These are phyloP conservation scores for Pachysandra terminalis DNA, from an alignment of 164 flowering plant species.

Conservation along the genomic window DNA sequence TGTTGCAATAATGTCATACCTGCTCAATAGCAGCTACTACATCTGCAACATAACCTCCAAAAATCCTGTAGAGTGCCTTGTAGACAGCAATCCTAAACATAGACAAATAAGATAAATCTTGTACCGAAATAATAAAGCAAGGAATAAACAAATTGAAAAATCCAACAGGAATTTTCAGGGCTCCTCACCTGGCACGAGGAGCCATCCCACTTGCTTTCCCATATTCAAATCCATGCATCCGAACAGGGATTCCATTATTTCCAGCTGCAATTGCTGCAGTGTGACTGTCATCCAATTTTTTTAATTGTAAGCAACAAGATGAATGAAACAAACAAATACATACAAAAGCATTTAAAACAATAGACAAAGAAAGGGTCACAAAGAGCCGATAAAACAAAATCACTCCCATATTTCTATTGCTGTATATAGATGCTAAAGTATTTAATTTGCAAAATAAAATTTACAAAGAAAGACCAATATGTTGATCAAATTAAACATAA, in stretches of 20 bases:
- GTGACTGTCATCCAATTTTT: conserved; percentile 49
- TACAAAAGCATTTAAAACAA: background rate
- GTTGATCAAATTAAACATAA: no score
- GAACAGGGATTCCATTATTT: conserved; percentile 91
- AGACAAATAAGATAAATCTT: background rate
- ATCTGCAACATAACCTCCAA: conserved; percentile 98
- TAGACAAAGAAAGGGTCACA: no score
- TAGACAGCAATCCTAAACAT: conserved; percentile 86
- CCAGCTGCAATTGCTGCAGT: conserved; percentile 99
- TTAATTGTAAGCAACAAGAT: background rate
- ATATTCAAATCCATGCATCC: conserved; percentile 87
- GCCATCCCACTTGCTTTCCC: conserved; percentile 99
- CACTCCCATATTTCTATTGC: no score
- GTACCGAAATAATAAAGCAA: background rate
- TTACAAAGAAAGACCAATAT: no score
- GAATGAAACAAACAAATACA: background rate
- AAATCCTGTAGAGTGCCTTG: conserved; percentile 92
- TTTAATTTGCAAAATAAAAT: no score
- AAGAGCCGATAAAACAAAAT: no score
- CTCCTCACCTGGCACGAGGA: conserved; percentile 89
- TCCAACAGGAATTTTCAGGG: background rate
- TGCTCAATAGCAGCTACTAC: conserved; percentile 98
- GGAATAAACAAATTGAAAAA: background rate
- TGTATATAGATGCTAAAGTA: no score
- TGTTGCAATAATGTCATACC: conserved; percentile 34